Percentiles rank a stretch among this genome's conserved stretches.
Conservation (phyloP, 2,329 filamentous ascomycete species). For the Penicillium rolfsii region DNA sequence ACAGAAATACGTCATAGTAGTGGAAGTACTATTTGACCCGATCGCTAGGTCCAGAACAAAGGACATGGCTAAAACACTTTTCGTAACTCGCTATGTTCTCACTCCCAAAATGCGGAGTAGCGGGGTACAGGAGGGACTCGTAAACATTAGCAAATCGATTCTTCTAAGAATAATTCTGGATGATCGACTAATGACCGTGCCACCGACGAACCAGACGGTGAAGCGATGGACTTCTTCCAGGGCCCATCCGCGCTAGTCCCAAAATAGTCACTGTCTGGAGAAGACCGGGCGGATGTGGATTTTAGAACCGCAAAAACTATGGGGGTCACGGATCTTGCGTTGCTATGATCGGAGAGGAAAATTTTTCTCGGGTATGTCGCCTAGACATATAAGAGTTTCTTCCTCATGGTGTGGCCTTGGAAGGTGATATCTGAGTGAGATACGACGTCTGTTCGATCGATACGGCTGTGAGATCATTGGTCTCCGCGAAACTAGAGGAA, state of each 20-base stretch:
- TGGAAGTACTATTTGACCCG: background rate
- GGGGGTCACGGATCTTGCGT: conserved; percentile 1
- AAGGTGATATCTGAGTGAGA: background rate
- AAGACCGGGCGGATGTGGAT: conserved; percentile 20
- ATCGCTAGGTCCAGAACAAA: background rate
- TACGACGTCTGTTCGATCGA: background rate
- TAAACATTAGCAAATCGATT: conserved; percentile 23
- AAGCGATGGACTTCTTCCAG: conserved; percentile 1
- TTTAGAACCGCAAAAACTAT: conserved; percentile 8
- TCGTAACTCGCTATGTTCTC: background rate
- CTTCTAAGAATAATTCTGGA: conserved; percentile 17
- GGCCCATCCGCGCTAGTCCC: conserved; percentile 25
- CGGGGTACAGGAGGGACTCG: conserved; percentile 11
- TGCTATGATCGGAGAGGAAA: conserved; percentile 8
- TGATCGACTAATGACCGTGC: conserved; percentile 8
- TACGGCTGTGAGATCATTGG: conserved; percentile 15
- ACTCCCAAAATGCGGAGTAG: conserved; percentile 6
- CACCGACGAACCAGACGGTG: conserved; percentile 23
- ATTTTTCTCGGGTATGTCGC: conserved; percentile 5
- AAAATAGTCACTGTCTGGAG: conserved; percentile 30
- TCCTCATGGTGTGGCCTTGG: background rate
- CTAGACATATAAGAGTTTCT: background rate
- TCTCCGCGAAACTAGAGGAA: conserved; percentile 5
- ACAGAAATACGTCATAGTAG: background rate
- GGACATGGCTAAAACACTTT: background rate